Base-by-base conservation (phyloP, 805 yeast species). In the Candida gorgasii region DNA sequence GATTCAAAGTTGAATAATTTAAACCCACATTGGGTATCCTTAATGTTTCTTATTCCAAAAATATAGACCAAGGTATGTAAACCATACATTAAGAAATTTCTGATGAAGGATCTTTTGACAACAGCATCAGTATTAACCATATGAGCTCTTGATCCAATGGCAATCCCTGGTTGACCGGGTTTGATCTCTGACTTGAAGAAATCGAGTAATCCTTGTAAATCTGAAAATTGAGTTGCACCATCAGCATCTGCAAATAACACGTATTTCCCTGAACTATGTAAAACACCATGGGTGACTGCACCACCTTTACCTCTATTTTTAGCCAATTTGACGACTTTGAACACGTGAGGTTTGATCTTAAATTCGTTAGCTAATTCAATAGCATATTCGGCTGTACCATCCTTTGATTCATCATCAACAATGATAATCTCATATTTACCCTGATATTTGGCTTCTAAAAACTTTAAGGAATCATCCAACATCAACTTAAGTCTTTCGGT, bases 21-120 rank as follows among this genome's bases (percentile, higher is more conserved):
- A 69, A 93, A 93, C 2, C 99, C 99, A 69, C 99, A 93, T 69
- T 93, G 99, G 8, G 99, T 93, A 63, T 93, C 99, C 46, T 84
- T 80, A 47, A 93, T 81, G 5, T 80, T 75, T 51, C 95, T 75
- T 36, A 93, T 86, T 12, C 99, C 99, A 68, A 93, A 92, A 5
- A 90, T 68, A 57, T 68, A 93, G 20, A 93, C 92, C 52, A 93
- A 71, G 2, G 89, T 71, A 61, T 93, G 98, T 48, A 93, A 75
- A 5, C 95, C 89, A 61, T 89, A 84, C 99, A 93, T 93, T 57
- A 93, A 73, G 51, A 89, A 80, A 67, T 93, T 93, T 53, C 99
- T 76, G 38, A 93, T 71, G 48, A 86, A 80, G 1, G 96, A 84
- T 52, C 99, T 77, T 54, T 90, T 85, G n/a, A 93, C 97, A 43